These are phyloP conservation scores for Pseudovirgaria hyperparasitica DNA, from an alignment of 2,329 filamentous ascomycete species.

Conservation along the genomic window DNA sequence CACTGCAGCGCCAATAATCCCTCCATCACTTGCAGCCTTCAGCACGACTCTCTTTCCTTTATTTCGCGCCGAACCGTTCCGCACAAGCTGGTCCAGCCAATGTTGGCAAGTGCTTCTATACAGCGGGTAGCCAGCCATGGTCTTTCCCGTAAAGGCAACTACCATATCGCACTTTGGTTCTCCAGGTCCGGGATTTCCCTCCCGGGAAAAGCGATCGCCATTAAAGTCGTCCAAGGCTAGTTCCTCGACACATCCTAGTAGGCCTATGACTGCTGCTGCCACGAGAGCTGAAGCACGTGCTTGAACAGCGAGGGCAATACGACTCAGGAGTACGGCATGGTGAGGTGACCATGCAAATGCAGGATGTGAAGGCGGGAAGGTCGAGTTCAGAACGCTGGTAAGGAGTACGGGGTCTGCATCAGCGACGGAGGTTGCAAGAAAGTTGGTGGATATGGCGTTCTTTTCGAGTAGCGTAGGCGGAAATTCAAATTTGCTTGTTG, in stretches of 20 bases:
- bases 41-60: constrained; percentile 35
- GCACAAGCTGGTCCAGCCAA: constrained; percentile 48
- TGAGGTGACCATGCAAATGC: constrained; percentile 46
- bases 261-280: constrained; percentile 57
- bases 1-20: constrained; percentile 44
- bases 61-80: constrained; percentile 26
- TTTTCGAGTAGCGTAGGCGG: constrained; percentile 43
- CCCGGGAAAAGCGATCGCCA: constrained; percentile 9
- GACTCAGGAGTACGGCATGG: constrained; percentile 46
- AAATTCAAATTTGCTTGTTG: constrained; percentile 28
- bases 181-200: constrained; percentile 7
- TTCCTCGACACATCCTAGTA: constrained; percentile 57
- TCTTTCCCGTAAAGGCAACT: constrained; percentile 69
- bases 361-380: constrained; percentile 43
- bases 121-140: constrained; percentile 67
- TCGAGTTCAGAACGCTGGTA: constrained; percentile 29
- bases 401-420: constrained; percentile 17
- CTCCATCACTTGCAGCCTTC: constrained; percentile 39
- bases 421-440: constrained; percentile 57
- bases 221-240: no score
- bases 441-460: constrained; percentile 58
- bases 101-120: constrained; percentile 57
- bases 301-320: constrained; percentile 58
- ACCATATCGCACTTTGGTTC: constrained; percentile 29
- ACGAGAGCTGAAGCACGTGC: constrained; percentile 60